Percentiles rank a stretch among this genome's conserved stretches.
Conservation (phyloP, 2,329 filamentous ascomycete species). For the Diaporthe ampelina region DNA sequence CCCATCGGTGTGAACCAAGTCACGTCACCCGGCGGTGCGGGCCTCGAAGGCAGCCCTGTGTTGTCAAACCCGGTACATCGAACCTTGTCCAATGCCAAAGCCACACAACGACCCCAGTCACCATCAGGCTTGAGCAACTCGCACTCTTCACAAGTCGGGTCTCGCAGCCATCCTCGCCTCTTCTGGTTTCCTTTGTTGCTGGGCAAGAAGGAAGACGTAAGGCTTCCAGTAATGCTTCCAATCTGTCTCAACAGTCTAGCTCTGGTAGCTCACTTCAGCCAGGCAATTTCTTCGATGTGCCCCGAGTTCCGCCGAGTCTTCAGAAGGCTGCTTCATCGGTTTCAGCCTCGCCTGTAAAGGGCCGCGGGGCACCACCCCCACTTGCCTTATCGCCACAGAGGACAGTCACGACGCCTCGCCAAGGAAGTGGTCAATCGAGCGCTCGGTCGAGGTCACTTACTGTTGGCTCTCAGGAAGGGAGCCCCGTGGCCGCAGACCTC, state of each 20-base stretch:
- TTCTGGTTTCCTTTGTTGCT: conserved; percentile 97
- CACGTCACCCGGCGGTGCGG: conserved; percentile 73
- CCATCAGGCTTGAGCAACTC: conserved; percentile 84
- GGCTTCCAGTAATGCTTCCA: conserved; percentile 90
- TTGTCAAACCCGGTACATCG: conserved; percentile 84
- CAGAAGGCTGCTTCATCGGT: conserved; percentile 72
- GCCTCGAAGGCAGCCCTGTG: conserved; percentile 86
- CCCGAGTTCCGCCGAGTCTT: conserved; percentile 71
- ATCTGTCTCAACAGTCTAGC: conserved; percentile 79
- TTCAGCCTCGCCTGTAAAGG: conserved; percentile 70
- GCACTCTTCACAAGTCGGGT: conserved; percentile 87
- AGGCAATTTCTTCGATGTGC: conserved; percentile 78
- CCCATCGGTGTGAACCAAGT: conserved; percentile 56
- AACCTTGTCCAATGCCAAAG: conserved; percentile 86
- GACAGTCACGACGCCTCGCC: conserved; percentile 70
- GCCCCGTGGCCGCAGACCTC: conserved; percentile 77
- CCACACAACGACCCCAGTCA: conserved; percentile 83
- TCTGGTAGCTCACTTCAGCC: conserved; percentile 76
- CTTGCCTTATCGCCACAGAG: conserved; percentile 75
- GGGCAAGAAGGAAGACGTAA: conserved; percentile 88
- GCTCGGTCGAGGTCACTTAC: conserved; percentile 88
- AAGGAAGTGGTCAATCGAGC: conserved; percentile 72
- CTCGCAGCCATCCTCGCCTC: conserved; percentile 84
- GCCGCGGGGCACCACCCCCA: conserved; percentile 64
- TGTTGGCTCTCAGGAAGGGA: conserved; percentile 93